Conservation (phyloP, 2,329 filamentous ascomycete species). For the Lithohypha guttulata region DNA sequence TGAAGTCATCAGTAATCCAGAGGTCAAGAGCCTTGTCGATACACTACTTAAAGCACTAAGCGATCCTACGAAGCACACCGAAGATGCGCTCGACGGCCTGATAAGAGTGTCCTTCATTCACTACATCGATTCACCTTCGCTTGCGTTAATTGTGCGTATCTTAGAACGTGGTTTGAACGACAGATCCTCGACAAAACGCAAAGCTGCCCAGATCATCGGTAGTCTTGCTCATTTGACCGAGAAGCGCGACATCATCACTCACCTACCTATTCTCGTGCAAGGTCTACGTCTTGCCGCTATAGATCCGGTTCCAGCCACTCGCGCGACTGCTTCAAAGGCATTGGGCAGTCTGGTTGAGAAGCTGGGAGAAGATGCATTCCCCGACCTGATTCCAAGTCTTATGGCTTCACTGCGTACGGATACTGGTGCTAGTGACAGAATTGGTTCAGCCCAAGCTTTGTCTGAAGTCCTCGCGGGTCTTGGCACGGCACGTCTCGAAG, state of each 20-base stretch:
- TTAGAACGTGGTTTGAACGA: conserved; percentile 84
- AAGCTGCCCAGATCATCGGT: conserved; percentile 94
- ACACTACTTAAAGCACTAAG: conserved; percentile 92
- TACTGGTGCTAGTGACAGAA: conserved; percentile 85
- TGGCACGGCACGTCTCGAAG: conserved; percentile 83
- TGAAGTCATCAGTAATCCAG: conserved; percentile 95
- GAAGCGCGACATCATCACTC: conserved; percentile 81
- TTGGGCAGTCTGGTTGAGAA: conserved; percentile 96
- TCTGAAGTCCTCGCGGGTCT: conserved; percentile 92
- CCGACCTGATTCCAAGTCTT: conserved; percentile 91
- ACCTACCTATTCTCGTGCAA: conserved; percentile 83
- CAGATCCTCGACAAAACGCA: conserved; percentile 88
- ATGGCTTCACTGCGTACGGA: conserved; percentile 98
- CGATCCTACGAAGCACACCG: conserved; percentile 93
- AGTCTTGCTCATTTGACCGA: conserved; percentile 95
- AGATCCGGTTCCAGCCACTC: conserved; percentile 90
- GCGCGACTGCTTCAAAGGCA: conserved; percentile 90
- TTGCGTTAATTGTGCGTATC: conserved; percentile 90
- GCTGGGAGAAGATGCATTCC: conserved; percentile 88
- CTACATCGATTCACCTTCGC: conserved; percentile 92
- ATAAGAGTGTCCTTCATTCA: conserved; percentile 99
- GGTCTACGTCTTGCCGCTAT: conserved; percentile 82
- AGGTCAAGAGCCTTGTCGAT: conserved; percentile 84
- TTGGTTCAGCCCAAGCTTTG: conserved; percentile 92
- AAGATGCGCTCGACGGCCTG: conserved; percentile 81